Evolutionary conservation across 176 grass and related monocot genomes (phyloP), one percentile per base, ranked within the genome.

Genomic region (Zea luxurians): DNA sequence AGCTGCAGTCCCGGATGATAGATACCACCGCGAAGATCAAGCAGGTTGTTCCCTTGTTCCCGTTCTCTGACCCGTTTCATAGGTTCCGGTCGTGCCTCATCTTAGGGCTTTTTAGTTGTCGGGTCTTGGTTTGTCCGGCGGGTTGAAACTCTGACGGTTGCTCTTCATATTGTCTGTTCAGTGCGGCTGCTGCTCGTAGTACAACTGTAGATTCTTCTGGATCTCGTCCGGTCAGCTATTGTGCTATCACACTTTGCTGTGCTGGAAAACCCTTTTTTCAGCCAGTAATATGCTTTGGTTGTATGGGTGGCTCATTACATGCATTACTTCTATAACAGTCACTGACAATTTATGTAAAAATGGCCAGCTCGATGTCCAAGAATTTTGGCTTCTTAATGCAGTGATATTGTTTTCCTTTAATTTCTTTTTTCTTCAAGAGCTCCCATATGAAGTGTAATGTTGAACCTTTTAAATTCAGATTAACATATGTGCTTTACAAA

Each of bases 21-120:
- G 94, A 97, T 70, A 80, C 76, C 7, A 91, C 91, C 36, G 89
- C 81, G 13, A 97, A 97, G 73, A 79, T 93, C 50, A 97, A 97
- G 81, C 94, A 97, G 86, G 94, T 93, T 49, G 4, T 50, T 57
- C 11, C 7, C 6, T 13, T 63, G 62, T 60, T n/a, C 38, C 54
- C 38, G 7, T 64, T 70, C 4, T 11, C 38, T 65, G 13, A 3
- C 38, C 21, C 20, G 15, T 64, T 78, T 48, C 61, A 37, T 49
- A 61, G 16, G 21, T 78, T 66, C 10, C 3, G 7, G 65, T 53
- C 42, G 46, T 53, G 61, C 17, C 61, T 40, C 68, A 27, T 58
- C 38, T 62, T 52, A 55, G 41, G n/a, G 53, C 37, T 45, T 44
- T 54, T 37, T 10, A 49, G 3, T 35, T 13, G 1, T 16, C 20